These are phyloP conservation scores for Pulveroboletus ravenelii DNA, from an alignment of 768 basidiomycete genomes.

Conservation along the genomic window DNA sequence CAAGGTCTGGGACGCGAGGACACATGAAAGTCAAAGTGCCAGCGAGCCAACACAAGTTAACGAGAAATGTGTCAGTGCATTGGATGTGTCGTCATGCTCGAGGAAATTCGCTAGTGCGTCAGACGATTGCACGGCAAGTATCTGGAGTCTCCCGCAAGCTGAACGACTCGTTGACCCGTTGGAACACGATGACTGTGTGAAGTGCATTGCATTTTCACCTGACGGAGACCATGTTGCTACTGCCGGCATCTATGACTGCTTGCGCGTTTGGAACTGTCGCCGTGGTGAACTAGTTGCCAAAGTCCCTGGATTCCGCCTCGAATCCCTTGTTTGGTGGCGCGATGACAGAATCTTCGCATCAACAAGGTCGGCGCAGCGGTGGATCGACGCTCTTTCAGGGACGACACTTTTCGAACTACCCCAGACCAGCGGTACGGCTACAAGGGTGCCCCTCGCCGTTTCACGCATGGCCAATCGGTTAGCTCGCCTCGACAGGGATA, in stretches of 20 bases:
- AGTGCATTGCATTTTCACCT: constrained; percentile 14
- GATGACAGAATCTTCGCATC: constrained; percentile 15
- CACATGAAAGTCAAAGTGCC: background rate
- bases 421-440: background rate
- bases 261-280: constrained; percentile 14
- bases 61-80: constrained; percentile 3
- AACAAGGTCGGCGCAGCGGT: constrained; percentile 4
- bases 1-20: constrained; percentile 11
- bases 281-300: constrained; percentile 2
- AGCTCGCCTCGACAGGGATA: constrained; percentile 1
- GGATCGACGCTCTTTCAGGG: constrained; percentile 10
- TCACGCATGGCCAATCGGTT: constrained; percentile 7
- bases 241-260: constrained; percentile 1
- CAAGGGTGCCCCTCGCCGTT: constrained; percentile 6
- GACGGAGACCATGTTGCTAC: constrained; percentile 13
- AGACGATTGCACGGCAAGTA: background rate
- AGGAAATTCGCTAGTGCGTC: constrained; percentile 14
- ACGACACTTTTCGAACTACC: constrained; percentile 9
- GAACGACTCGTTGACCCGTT: constrained; percentile 14
- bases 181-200: constrained; percentile 4
- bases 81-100: constrained; percentile 16
- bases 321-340: constrained; percentile 15
- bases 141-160: constrained; percentile 11
- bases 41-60: background rate
- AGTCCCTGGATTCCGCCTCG: constrained; percentile 2